These are phyloP conservation scores for Sporodiniella umbellata DNA, from an alignment of 371 early-diverging fungal species.

Conservation along the genomic window DNA sequence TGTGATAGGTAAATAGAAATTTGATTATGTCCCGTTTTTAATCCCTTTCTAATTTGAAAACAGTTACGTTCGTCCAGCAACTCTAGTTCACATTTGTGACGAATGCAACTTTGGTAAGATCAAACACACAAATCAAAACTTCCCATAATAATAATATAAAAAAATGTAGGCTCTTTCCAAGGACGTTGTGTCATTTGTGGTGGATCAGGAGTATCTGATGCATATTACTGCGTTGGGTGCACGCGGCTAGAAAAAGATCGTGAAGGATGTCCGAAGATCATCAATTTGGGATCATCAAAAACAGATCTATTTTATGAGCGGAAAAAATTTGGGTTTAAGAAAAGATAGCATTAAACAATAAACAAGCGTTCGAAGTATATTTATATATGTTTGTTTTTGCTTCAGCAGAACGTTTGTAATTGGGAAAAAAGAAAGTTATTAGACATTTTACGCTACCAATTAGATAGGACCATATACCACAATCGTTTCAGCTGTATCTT, in stretches of 20 bases:
- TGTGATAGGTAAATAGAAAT: conserved; percentile 79
- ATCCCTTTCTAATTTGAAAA: neutral
- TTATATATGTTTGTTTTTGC: too few species aligned
- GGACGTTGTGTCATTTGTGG: conserved; percentile 94
- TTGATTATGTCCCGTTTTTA: neutral
- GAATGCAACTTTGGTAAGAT: conserved; percentile 90
- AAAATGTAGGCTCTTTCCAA: conserved; percentile 63
- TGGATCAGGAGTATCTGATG: conserved; percentile 90
- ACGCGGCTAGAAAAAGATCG: conserved; percentile 92
- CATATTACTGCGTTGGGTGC: conserved; percentile 94
- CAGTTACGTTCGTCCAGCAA: conserved; percentile 84
- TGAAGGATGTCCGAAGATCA: conserved; percentile 97
- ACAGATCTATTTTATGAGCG: conserved; percentile 91
- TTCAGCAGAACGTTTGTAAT: too few species aligned
- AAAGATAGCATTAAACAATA: conserved; percentile 33
- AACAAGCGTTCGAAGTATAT: too few species aligned
- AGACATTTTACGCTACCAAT: too few species aligned
- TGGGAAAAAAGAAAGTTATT: too few species aligned
- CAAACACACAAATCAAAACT: neutral
- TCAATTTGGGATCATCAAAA: conserved; percentile 80
- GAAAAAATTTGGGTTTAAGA: conserved; percentile 89
- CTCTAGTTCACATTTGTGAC: conserved; percentile 90
- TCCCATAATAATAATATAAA: neutral
- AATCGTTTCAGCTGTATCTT: too few species aligned
- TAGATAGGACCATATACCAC: too few species aligned